A percentile compares a stretch with the other conserved stretches of the same genome.
These are phyloP conservation scores for Trametes villosa DNA, from an alignment of 768 basidiomycete genomes.

Conservation along the genomic window DNA sequence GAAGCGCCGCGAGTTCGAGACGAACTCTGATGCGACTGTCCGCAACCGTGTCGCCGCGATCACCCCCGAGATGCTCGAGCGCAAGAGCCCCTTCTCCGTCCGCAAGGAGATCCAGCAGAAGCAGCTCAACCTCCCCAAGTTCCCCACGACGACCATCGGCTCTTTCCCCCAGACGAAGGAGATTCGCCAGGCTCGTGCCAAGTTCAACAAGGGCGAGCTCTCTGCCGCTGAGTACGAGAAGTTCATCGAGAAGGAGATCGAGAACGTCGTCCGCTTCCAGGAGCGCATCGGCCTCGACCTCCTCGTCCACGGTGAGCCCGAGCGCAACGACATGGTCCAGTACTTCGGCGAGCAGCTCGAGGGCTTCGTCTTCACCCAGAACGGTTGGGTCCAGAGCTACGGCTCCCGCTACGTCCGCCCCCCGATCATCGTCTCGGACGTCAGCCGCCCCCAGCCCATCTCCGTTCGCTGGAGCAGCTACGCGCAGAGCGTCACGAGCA, in stretches of 20 bases:
- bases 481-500: constrained; percentile 90
- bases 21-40: constrained; percentile 89
- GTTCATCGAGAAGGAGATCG: constrained; percentile 98
- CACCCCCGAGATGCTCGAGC: constrained; percentile 82
- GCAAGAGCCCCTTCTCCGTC: constrained; percentile 85
- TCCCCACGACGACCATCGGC: constrained; percentile 98
- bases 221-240: constrained; percentile 87
- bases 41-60: constrained; percentile 95
- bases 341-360: constrained; percentile 97
- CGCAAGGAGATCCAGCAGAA: constrained; percentile 90
- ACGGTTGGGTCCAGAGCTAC: constrained; percentile 99
- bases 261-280: constrained; percentile 93
- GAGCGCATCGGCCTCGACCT: constrained; percentile 96
- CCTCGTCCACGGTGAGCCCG: constrained; percentile 97
- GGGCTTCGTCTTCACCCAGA: constrained; percentile 98
- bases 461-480: constrained; percentile 97
- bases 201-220: constrained; percentile 90
- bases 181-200: constrained; percentile 96
- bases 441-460: constrained; percentile 90
- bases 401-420: constrained; percentile 99
- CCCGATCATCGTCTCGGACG: constrained; percentile 97
- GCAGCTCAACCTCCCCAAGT: constrained; percentile 89
- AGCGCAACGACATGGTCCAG: constrained; percentile 99
- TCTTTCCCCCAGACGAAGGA: constrained; percentile 99
- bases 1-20: constrained; percentile 94